Conservation (phyloP, 345 rosid genomes). For the Pistacia vera region DNA sequence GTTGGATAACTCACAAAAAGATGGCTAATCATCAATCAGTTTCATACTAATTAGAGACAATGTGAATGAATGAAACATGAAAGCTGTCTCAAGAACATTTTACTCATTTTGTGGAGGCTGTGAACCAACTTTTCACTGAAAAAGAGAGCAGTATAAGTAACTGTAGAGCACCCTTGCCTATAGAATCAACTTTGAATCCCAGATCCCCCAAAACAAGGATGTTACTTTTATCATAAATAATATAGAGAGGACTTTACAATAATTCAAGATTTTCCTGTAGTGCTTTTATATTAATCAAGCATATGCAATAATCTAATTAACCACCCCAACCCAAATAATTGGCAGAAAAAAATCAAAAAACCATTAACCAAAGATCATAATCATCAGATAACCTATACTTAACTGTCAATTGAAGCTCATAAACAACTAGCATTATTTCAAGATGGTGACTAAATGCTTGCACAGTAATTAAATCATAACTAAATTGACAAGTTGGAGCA, state of each 20-base stretch:
- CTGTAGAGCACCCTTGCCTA: not conserved
- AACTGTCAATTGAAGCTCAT: not conserved
- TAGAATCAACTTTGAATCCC: not conserved
- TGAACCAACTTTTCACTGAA: not conserved
- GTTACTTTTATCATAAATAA: not conserved
- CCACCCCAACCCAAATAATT: not conserved
- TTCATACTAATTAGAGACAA: conserved; percentile 3
- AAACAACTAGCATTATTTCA: not conserved
- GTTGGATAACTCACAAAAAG: not conserved
- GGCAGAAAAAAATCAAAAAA: not conserved
- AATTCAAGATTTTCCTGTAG: conserved; percentile 6
- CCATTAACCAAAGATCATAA: not conserved
- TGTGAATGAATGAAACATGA: not conserved
- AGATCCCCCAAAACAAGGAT: not conserved
- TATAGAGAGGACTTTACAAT: not conserved
- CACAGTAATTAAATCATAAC: not conserved
- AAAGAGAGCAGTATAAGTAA: not conserved
- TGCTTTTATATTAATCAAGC: conserved; percentile 4
- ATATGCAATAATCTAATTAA: conserved; percentile 6
- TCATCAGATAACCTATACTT: not conserved
- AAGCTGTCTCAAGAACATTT: not conserved
- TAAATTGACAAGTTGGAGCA: not conserved
- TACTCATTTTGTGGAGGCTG: not conserved
- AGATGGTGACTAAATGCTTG: not conserved
- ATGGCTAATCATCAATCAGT: not conserved